phyloP scores from a whole-genome alignment of 176 grass and related monocot genomes.

The Panicum miliaceum region DNA sequence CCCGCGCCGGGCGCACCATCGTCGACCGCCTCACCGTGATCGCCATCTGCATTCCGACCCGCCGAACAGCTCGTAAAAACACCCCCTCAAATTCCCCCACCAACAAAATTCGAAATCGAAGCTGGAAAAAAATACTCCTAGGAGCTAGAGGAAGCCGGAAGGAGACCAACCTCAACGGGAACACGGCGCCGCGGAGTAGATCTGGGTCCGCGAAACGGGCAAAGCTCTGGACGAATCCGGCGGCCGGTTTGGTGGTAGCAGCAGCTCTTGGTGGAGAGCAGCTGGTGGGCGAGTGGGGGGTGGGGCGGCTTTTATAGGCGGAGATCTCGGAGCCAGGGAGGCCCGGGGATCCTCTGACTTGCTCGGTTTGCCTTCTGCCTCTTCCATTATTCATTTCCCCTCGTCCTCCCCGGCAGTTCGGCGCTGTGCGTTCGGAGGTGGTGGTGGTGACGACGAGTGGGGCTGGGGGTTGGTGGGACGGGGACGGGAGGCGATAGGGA shows the following conservation, averaged over 20 bases:
- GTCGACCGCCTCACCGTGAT: conserved; percentile 63
- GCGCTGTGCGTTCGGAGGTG: background rate
- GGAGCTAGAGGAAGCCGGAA: background rate
- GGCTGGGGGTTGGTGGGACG: conserved; percentile 48
- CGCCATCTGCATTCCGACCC: conserved; percentile 45
- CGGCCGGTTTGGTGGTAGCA: background rate
- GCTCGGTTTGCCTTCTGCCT: background rate
- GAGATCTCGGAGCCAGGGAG: background rate
- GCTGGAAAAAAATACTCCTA: background rate
- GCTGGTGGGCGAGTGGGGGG: conserved; percentile 32
- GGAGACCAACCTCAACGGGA: conserved; percentile 29
- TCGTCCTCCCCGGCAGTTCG: background rate
- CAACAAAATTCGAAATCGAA: conserved; percentile 3
- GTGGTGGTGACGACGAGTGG: background rate
- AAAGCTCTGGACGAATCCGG: background rate
- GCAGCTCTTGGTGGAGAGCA: conserved; percentile 56
- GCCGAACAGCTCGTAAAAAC: conserved; percentile 5
- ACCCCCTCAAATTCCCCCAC: background rate
- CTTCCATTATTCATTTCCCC: background rate
- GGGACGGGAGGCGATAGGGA: conserved; percentile 12
- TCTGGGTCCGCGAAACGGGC: background rate
- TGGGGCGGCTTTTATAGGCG: conserved; percentile 44
- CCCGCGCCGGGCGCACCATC: conserved; percentile 71
- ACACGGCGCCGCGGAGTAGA: conserved; percentile 1
- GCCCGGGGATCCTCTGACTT: background rate